phyloP scores from a whole-genome alignment of 495 filamentous ascomycete species.

The Filosporella fistucella region DNA sequence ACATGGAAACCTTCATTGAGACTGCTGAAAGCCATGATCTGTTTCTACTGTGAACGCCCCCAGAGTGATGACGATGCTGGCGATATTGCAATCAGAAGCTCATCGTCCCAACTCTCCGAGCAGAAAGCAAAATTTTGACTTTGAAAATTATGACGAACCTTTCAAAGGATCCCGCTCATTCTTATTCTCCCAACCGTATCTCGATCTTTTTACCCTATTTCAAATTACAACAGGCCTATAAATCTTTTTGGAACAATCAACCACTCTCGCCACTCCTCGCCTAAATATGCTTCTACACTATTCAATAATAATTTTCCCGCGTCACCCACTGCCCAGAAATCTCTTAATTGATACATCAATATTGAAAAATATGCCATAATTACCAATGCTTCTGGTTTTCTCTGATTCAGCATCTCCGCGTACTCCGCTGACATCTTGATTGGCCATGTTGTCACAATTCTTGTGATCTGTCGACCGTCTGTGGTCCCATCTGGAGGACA shows the following conservation, averaged over 20 bases:
- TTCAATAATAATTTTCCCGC: conserved; percentile 25
- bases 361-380: conserved; percentile 38
- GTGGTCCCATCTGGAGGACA: neutral
- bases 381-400: conserved; percentile 36
- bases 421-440: conserved; percentile 28
- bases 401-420: conserved; percentile 25
- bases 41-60: too few species aligned
- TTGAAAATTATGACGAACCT: too few species aligned
- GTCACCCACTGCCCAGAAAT: conserved; percentile 35
- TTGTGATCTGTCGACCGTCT: neutral
- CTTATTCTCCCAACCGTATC: too few species aligned
- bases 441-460: conserved; percentile 29
- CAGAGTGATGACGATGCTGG: too few species aligned
- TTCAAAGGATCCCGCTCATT: too few species aligned
- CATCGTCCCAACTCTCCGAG: too few species aligned
- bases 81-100: too few species aligned
- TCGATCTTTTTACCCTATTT: too few species aligned
- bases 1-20: too few species aligned
- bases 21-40: too few species aligned
- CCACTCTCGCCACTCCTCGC: conserved; percentile 14
- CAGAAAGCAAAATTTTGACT: too few species aligned
- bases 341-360: conserved; percentile 27
- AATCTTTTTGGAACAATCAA: conserved; percentile 7
- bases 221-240: too few species aligned
- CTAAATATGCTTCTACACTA: conserved; percentile 7